Conservation (phyloP, 2,329 filamentous ascomycete species). For the Botrytis byssoidea region DNA sequence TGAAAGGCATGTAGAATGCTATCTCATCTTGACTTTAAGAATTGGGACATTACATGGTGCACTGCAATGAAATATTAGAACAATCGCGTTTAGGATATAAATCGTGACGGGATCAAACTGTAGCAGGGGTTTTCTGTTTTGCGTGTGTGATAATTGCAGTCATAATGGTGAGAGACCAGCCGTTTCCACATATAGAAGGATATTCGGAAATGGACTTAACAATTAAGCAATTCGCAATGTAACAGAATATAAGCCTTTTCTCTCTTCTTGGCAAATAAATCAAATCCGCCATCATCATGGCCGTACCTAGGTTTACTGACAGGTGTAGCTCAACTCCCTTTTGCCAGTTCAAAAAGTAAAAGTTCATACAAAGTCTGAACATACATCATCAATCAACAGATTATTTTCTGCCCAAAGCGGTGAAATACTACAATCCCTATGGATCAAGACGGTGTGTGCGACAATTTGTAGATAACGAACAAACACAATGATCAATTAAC, state of each 20-base stretch:
- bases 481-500: background rate
- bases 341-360: background rate
- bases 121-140: background rate
- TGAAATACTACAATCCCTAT: background rate
- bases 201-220: background rate
- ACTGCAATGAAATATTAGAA: no score
- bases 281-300: background rate
- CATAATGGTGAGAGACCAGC: background rate
- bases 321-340: background rate
- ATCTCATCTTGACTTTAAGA: background rate
- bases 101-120: background rate
- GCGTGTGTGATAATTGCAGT: background rate
- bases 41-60: background rate
- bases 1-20: background rate
- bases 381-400: background rate
- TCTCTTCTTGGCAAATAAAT: background rate
- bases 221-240: no score
- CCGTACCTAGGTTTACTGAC: background rate
- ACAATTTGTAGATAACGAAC: background rate
- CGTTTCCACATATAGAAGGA: background rate
- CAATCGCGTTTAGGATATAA: no score
- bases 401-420: slow-evolving; percentile 13
- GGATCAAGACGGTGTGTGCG: background rate
- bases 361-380: background rate
- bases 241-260: background rate